Evolutionary conservation across 2,329 filamentous ascomycete species (phyloP), one percentile per base, ranked within the genome.

Genomic region (Arthroderma uncinatum): DNA sequence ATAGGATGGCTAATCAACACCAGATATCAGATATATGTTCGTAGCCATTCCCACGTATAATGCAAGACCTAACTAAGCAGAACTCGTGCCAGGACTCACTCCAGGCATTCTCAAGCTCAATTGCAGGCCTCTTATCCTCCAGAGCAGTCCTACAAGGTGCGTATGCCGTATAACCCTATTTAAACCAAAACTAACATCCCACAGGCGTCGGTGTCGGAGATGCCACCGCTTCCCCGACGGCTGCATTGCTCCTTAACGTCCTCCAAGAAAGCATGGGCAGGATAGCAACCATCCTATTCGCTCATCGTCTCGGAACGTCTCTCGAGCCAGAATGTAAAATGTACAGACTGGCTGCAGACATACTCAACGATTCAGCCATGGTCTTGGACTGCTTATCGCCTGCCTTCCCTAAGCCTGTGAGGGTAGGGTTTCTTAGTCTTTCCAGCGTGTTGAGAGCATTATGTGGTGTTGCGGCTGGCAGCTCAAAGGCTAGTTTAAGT

Each of bases 241-340:
- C 83, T 9, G 90, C 89, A 0, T 78, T 95, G 40, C 80, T 95
- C 9, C 81, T 95, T 54, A 89, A 87, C 30, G 86, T 95, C 60
- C 75, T 93, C 8, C 89, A 93, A 70, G 87, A 93, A 62, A 86
- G 84, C 54, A 85, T 87, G 60, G 89, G 88, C 7, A 82, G 89
- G 5, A 74, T 95, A 25, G 87, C 88, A 1, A 95, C 90, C 0
- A 95, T 95, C 59, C 71, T 88, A 8, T 95, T 1, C 85, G 94
- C 69, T 23, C 34, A 53, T 53, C 50, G 50, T 34, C 50, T 53
- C 80, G 82, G 44, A 37, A 86, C 86, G 48, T 81, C 87, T 33
- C 85, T 95, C 52, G 89, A 94, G 70, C 88, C 89, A 1, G 90
- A 96, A 68, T 92, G 88, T 75, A 96, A 96, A 70, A 85, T 82